Percentiles rank a stretch among this genome's conserved stretches.
Evolutionary conservation across 2,329 filamentous ascomycete genomes (phyloP).

Genomic region (Arachnopeziza araneosa): DNA sequence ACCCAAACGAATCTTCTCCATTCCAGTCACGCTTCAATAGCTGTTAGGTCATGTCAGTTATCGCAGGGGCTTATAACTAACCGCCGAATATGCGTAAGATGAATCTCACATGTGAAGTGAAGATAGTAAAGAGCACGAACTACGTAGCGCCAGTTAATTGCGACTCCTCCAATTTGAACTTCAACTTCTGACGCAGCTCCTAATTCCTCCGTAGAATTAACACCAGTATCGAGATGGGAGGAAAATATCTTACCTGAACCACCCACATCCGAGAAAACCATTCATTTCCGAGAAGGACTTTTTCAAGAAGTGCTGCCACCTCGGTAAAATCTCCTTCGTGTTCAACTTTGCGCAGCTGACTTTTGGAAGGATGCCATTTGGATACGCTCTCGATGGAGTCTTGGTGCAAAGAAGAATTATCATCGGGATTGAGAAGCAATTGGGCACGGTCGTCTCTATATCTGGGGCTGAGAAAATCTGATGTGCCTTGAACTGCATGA

Average conservation of each 20-base stretch:
- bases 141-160: conserved; percentile 22
- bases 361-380: neutral
- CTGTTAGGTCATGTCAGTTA: neutral
- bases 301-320: neutral
- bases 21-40: neutral
- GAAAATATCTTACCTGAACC: conserved; percentile 32
- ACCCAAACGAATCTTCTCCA: conserved; percentile 3
- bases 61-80: neutral
- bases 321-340: neutral
- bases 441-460: neutral
- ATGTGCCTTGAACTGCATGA: neutral
- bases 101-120: conserved; percentile 1
- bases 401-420: neutral
- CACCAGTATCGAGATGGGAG: neutral
- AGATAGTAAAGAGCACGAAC: conserved; percentile 2
- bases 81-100: neutral
- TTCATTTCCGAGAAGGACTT: neutral
- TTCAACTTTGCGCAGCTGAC: neutral
- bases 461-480: neutral
- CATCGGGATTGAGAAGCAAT: neutral
- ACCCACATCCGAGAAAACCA: conserved; percentile 37
- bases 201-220: neutral
- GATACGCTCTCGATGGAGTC: neutral
- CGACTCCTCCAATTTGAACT: neutral
- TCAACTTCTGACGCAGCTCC: neutral